A percentile compares a stretch with the other conserved stretches of the same genome.
These are phyloP conservation scores for Dendrostoma leiphaemia DNA, from an alignment of 2,329 filamentous ascomycete species.

Conservation along the genomic window DNA sequence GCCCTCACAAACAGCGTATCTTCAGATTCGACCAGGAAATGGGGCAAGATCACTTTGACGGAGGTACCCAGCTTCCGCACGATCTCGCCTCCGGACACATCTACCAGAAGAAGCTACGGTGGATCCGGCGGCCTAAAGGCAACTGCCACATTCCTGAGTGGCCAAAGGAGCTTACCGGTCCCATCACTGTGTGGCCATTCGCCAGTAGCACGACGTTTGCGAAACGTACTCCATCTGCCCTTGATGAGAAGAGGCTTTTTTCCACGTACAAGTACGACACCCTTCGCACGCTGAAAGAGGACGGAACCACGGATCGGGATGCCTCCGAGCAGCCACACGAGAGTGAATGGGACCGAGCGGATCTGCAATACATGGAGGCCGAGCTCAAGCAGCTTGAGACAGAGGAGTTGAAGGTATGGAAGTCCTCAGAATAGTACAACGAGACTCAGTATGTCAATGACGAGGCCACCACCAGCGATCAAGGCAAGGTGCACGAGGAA, in stretches of 20 bases:
- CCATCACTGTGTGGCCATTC: not conserved
- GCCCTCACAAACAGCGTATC: not conserved
- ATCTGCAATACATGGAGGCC: not conserved
- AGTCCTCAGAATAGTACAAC: not conserved
- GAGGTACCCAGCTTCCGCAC: not conserved
- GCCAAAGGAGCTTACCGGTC: not conserved
- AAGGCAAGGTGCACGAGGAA: not conserved
- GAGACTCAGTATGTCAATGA: not conserved
- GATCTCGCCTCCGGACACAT: not conserved
- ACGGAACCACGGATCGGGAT: not conserved
- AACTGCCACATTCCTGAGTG: not conserved
- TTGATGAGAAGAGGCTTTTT: too few relatives aligned
- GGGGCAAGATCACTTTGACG: not conserved
- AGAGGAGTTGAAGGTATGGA: not conserved
- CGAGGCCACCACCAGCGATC: not conserved
- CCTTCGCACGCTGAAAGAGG: not conserved
- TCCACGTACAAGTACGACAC: not conserved
- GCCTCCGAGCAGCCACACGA: not conserved
- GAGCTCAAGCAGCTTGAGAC: not conserved
- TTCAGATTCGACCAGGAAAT: not conserved
- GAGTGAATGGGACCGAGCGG: not conserved
- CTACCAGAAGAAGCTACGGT: not conserved
- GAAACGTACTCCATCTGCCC: not conserved
- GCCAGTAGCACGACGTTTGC: not conserved
- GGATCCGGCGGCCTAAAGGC: not conserved